These are phyloP conservation scores for Suhomyces ambrosiae DNA, from an alignment of 1,139 yeast species.

Conservation along the genomic window DNA sequence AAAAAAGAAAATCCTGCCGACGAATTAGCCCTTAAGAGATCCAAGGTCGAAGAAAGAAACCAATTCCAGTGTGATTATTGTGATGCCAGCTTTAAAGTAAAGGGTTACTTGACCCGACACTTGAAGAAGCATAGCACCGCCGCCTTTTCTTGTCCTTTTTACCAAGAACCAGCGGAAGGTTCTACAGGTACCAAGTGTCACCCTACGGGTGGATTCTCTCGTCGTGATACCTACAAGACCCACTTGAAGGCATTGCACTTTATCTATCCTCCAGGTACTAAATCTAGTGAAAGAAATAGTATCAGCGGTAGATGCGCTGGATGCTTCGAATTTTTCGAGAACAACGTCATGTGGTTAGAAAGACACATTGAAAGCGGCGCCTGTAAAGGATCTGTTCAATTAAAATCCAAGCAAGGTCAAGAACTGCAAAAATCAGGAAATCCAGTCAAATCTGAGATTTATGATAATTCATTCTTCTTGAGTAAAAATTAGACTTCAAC, in stretches of 20 bases:
- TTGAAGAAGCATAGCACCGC: constrained; percentile 54
- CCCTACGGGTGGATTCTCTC: constrained; percentile 60
- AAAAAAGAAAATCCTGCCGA: constrained; percentile 3
- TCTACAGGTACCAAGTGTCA: constrained; percentile 51
- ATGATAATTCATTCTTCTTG: constrained; percentile 5
- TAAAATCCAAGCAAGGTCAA: constrained; percentile 6
- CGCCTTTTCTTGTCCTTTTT: constrained; percentile 60
- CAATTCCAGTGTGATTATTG: constrained; percentile 46
- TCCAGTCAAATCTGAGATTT: constrained; percentile 7
- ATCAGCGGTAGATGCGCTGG: constrained; percentile 59
- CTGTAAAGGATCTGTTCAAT: constrained; percentile 45
- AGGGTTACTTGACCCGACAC: constrained; percentile 59
- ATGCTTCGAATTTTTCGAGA: constrained; percentile 52
- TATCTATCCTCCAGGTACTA: constrained; percentile 61
- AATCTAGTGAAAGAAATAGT: constrained; percentile 44
- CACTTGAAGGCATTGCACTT: constrained; percentile 61
- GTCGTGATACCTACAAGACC: constrained; percentile 60
- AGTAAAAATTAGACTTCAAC: background rate
- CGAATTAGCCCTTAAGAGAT: constrained; percentile 1
- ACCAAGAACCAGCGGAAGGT: constrained; percentile 33
- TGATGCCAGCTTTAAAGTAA: constrained; percentile 52
- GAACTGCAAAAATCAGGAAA: background rate
- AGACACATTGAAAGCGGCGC: constrained; percentile 49
- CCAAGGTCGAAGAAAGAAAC: constrained; percentile 5
- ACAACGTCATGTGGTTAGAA: constrained; percentile 52